A percentile compares a stretch with the other conserved stretches of the same genome.
Conservation (phyloP, 1,284 basidiomycete genomes). For the Apiotrichum gamsii region DNA sequence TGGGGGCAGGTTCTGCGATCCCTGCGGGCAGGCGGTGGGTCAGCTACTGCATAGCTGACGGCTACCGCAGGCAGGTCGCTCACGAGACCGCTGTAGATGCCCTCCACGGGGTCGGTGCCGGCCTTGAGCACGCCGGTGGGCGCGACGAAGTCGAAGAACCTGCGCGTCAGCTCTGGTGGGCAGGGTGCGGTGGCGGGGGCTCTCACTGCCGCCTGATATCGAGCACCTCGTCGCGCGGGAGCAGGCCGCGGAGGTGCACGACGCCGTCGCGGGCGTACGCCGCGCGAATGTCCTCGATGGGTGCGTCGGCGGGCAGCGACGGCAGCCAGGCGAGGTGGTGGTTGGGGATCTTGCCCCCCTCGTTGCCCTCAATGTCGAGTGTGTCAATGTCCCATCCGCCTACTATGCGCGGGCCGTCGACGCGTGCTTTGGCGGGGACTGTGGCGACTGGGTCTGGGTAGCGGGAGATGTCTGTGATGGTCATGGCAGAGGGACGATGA, state of each 20-base stretch:
- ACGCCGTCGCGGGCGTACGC: constrained; percentile 18
- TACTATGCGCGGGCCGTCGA: constrained; percentile 1
- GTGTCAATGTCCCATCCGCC: constrained; percentile 7
- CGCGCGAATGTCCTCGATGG: constrained; percentile 10
- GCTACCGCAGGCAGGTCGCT: background rate
- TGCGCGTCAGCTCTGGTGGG: background rate
- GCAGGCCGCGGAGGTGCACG: constrained; percentile 12
- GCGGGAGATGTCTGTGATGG: constrained; percentile 2
- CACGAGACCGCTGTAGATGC: constrained; percentile 11
- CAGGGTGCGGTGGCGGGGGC: background rate
- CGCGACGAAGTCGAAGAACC: constrained; percentile 12
- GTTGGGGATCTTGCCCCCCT: constrained; percentile 14
- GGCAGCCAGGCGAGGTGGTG: constrained; percentile 12
- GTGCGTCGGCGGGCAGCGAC: constrained; percentile 9
- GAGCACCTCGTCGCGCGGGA: constrained; percentile 8
- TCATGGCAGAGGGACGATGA: constrained; percentile 3
- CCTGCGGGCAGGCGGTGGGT: background rate
- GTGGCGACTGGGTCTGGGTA: constrained; percentile 7
- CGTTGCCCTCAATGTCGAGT: constrained; percentile 14
- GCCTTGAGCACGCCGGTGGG: constrained; percentile 8
- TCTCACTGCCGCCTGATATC: constrained; percentile 3
- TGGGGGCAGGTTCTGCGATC: background rate
- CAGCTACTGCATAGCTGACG: no score
- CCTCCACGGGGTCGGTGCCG: constrained; percentile 8
- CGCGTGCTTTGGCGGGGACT: constrained; percentile 3